Evolutionary conservation across 805 yeast species (phyloP).

Genomic region (Barnettozyma botsteinii): DNA sequence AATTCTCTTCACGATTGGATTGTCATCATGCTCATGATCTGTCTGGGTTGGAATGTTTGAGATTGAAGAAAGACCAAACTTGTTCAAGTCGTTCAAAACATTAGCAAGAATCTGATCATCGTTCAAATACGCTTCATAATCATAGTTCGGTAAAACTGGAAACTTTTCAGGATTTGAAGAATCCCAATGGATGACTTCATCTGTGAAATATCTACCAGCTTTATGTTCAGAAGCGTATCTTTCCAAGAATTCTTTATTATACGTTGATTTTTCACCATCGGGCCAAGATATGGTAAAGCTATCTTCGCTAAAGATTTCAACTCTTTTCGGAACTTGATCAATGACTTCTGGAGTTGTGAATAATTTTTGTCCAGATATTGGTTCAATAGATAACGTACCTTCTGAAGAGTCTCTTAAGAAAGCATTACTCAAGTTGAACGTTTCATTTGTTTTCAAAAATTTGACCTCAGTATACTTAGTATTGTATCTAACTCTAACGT

Average conservation of each 20-base stretch:
- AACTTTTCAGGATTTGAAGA: slow-evolving; percentile 14
- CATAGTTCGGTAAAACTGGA: slow-evolving; percentile 11
- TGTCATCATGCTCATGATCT: slow-evolving; percentile 23
- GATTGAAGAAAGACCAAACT: slow-evolving; percentile 52
- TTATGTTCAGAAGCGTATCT: slow-evolving; percentile 34
- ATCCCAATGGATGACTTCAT: slow-evolving; percentile 44
- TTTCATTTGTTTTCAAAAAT: slow-evolving; percentile 6
- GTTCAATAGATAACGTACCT: slow-evolving; percentile 44
- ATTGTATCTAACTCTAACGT: slow-evolving; percentile 4
- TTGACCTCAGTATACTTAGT: slow-evolving; percentile 9
- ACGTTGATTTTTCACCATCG: slow-evolving; percentile 40
- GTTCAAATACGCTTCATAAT: slow-evolving; percentile 13
- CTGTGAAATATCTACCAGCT: slow-evolving; percentile 31
- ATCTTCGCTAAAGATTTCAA: slow-evolving; percentile 30
- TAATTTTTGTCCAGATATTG: slow-evolving; percentile 50
- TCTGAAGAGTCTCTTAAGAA: slow-evolving; percentile 65
- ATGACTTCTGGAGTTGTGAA: slow-evolving; percentile 53
- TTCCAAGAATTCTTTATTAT: slow-evolving; percentile 41
- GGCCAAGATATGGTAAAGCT: slow-evolving; percentile 41
- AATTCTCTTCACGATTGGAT: slow-evolving; percentile 35
- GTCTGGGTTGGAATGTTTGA: slow-evolving; percentile 43
- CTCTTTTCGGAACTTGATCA: slow-evolving; percentile 28
- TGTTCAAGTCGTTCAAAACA: slow-evolving; percentile 42
- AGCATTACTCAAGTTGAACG: slow-evolving; percentile 33
- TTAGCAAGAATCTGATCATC: slow-evolving; percentile 24